A percentile compares a stretch with the other conserved stretches of the same genome.
Evolutionary conservation across 2,329 filamentous ascomycete genomes (phyloP).

Genomic region (Bipolaris sorokiniana): DNA sequence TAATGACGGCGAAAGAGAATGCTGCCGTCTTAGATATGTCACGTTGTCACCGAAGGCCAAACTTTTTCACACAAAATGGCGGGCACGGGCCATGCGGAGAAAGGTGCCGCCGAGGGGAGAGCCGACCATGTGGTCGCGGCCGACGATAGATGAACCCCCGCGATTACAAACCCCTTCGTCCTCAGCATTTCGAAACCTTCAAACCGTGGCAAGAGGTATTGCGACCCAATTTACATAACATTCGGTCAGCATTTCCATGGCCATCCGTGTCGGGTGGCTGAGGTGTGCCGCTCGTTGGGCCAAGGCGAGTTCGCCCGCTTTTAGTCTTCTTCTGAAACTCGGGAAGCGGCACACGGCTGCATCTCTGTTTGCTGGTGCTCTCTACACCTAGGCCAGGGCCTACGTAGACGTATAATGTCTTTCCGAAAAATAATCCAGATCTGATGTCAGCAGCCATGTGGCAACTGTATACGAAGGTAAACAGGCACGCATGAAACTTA

Average conservation of each 20-base stretch:
- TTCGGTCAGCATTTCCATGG: not conserved
- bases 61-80: conserved; percentile 28
- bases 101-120: conserved; percentile 24
- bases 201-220: not conserved
- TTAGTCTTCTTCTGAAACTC: conserved; percentile 19
- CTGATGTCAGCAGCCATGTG: not conserved
- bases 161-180: not conserved
- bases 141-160: conserved; percentile 5
- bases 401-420: not conserved
- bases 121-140: conserved; percentile 4
- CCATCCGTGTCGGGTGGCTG: not conserved
- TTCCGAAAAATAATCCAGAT: not conserved
- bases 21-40: conserved; percentile 27
- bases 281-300: not conserved
- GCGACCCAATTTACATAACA: not conserved
- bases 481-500: not conserved
- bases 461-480: too few relatives aligned
- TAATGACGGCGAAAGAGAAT: conserved; percentile 19
- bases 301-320: conserved; percentile 1
- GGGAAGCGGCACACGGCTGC: conserved; percentile 5
- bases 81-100: conserved; percentile 30
- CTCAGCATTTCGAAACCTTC: not conserved
- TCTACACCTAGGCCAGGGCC: not conserved
- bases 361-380: not conserved
- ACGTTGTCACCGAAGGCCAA: conserved; percentile 21